A percentile compares a stretch with the other conserved stretches of the same genome.
phyloP scores from a whole-genome alignment of 768 basidiomycete species.

The Galerina marginata region DNA sequence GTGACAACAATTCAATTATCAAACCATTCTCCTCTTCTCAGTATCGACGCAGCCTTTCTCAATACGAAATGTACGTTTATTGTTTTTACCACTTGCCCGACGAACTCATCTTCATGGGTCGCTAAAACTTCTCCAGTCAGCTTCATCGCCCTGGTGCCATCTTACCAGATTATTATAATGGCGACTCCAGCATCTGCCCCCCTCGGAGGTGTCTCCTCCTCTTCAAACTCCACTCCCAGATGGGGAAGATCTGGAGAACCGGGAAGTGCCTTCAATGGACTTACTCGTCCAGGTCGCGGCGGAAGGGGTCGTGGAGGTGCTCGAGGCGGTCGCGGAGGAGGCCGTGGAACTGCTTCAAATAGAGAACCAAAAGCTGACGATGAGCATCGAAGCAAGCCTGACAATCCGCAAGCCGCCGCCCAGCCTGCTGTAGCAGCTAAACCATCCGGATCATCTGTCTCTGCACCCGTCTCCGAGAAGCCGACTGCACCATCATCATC shows the following conservation, averaged over 20 bases:
- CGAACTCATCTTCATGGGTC: background rate
- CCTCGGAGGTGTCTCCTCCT: slow-evolving; percentile 21
- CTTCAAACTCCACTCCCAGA: slow-evolving; percentile 41
- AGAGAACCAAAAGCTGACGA: slow-evolving; percentile 21
- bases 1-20: slow-evolving; percentile 7
- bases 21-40: slow-evolving; percentile 4
- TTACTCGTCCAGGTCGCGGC: slow-evolving; percentile 42
- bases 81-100: background rate
- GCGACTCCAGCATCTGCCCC: slow-evolving; percentile 42
- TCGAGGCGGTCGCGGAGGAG: slow-evolving; percentile 37
- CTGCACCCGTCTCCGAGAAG: slow-evolving; percentile 24
- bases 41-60: background rate
- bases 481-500: slow-evolving; percentile 29
- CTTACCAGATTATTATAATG: slow-evolving; percentile 37
- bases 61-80: slow-evolving; percentile 12
- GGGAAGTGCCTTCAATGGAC: slow-evolving; percentile 52
- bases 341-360: slow-evolving; percentile 28
- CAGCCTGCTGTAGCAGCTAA: background rate
- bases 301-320: slow-evolving; percentile 39
- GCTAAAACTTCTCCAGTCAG: slow-evolving; percentile 5
- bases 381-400: slow-evolving; percentile 19
- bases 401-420: background rate
- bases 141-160: slow-evolving; percentile 9
- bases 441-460: slow-evolving; percentile 12
- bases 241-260: slow-evolving; percentile 53